phyloP scores from a whole-genome alignment of 768 basidiomycete genomes.

The Suillus clintonianus region DNA sequence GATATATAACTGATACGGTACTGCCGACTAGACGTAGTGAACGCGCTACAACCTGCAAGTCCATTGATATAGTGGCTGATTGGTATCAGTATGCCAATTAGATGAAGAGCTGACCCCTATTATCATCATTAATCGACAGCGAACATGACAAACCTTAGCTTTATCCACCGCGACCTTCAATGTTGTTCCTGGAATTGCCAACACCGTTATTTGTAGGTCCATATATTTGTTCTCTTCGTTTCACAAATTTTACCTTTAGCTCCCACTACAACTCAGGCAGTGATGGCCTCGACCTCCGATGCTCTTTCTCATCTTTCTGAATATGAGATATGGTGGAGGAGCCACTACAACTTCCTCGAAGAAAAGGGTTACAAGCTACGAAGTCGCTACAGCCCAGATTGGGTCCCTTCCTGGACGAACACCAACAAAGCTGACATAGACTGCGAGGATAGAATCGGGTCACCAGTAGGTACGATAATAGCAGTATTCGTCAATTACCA shows the following conservation, averaged over 20 bases:
- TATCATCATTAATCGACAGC: neutral
- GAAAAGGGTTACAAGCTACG: constrained; percentile 18
- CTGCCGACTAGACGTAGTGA: neutral
- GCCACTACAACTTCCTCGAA: constrained; percentile 9
- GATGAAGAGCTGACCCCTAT: neutral
- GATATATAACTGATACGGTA: neutral
- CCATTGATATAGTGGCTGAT: neutral
- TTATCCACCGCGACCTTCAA: neutral
- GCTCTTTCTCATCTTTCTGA: neutral
- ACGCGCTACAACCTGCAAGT: neutral
- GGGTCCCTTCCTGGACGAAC: constrained; percentile 23
- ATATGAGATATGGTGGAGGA: neutral
- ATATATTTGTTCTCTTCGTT: neutral
- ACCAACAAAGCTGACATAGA: neutral
- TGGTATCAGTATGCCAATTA: neutral
- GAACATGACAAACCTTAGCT: neutral
- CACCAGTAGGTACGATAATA: neutral
- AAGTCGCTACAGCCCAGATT: constrained; percentile 15
- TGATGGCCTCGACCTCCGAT: neutral
- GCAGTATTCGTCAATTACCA: neutral
- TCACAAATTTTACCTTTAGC: neutral
- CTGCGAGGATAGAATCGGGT: neutral
- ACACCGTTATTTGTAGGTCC: neutral
- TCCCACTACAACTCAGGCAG: neutral
- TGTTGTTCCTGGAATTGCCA: neutral